A percentile compares a stretch with the other conserved stretches of the same genome.
Evolutionary conservation across 306 rosid genomes (phyloP).

Genomic region (Gillenia trifoliata): DNA sequence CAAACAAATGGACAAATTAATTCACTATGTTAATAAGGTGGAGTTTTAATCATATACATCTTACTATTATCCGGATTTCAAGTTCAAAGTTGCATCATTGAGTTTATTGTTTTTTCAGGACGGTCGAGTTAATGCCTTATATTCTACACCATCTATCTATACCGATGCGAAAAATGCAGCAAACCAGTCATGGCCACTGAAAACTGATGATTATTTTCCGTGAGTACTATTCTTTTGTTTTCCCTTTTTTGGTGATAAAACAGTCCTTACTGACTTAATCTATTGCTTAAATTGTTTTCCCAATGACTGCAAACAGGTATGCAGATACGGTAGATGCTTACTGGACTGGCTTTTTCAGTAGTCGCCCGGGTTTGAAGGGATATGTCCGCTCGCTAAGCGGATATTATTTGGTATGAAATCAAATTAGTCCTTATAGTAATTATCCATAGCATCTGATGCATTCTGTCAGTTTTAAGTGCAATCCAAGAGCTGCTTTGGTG

Average conservation of each 20-base stretch:
- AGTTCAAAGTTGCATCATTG: not conserved
- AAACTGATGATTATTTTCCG: constrained; percentile 92
- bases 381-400: constrained; percentile 70
- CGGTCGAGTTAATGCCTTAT: constrained; percentile 80
- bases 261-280: not conserved
- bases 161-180: constrained; percentile 74
- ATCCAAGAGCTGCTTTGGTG: not conserved
- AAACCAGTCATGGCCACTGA: constrained; percentile 76
- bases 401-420: constrained; percentile 67
- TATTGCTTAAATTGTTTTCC: constrained; percentile 7
- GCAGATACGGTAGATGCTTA: constrained; percentile 63
- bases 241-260: not conserved
- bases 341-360: constrained; percentile 85
- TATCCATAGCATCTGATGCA: not conserved
- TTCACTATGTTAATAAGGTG: constrained; percentile 86
- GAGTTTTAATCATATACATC: constrained; percentile 2
- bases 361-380: constrained; percentile 75
- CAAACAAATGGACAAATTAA: constrained; percentile 83
- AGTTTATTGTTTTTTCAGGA: constrained; percentile 43
- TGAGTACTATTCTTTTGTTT: constrained; percentile 25
- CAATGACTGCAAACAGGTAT: constrained; percentile 48
- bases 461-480: not conserved
- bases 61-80: not conserved
- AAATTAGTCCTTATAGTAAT: not conserved
- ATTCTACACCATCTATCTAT: constrained; percentile 89